Evolutionary conservation across 176 grass and related monocot genomes (phyloP).

Genomic region (Raddia distichophylla): DNA sequence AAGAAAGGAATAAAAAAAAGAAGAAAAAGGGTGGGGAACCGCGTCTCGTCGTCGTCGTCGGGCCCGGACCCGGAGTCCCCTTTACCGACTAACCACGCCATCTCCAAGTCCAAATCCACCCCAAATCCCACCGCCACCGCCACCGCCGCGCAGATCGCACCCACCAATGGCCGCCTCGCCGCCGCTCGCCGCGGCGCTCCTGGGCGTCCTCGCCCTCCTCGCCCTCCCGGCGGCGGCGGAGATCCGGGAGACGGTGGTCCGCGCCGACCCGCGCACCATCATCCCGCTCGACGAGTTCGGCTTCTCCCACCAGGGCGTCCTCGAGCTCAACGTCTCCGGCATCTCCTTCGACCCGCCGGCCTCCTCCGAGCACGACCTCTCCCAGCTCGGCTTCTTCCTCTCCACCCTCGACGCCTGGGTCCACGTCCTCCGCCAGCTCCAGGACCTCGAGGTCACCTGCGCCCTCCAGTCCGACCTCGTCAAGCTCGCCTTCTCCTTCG

Average conservation of each 20-base stretch:
- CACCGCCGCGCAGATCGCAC: conserved; percentile 31
- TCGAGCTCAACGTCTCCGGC: conserved; percentile 87
- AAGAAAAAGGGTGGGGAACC: background rate
- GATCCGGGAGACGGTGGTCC: conserved; percentile 75
- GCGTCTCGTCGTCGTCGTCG: background rate
- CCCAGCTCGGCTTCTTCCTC: conserved; percentile 95
- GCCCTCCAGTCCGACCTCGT: conserved; percentile 85
- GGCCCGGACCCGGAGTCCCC: conserved; percentile 1
- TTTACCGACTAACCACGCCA: conserved; percentile 58
- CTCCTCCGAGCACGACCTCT: conserved; percentile 64
- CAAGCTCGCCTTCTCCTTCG: conserved; percentile 79
- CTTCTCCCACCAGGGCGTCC: conserved; percentile 71
- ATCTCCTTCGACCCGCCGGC: conserved; percentile 63
- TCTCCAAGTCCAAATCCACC: conserved; percentile 34
- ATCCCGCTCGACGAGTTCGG: conserved; percentile 96
- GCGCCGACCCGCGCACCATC: conserved; percentile 73
- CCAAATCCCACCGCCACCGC: conserved; percentile 36
- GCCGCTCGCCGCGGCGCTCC: conserved; percentile 33
- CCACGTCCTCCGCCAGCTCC: conserved; percentile 84
- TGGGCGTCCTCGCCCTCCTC: conserved; percentile 24
- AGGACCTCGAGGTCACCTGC: conserved; percentile 90
- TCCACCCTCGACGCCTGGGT: conserved; percentile 92
- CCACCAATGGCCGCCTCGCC: conserved; percentile 38
- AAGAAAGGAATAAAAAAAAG: too few relatives aligned
- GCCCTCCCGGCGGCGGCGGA: conserved; percentile 48